Evolutionary conservation across 2,329 filamentous ascomycete species (phyloP).

Genomic region (Cordyceps cicadae): DNA sequence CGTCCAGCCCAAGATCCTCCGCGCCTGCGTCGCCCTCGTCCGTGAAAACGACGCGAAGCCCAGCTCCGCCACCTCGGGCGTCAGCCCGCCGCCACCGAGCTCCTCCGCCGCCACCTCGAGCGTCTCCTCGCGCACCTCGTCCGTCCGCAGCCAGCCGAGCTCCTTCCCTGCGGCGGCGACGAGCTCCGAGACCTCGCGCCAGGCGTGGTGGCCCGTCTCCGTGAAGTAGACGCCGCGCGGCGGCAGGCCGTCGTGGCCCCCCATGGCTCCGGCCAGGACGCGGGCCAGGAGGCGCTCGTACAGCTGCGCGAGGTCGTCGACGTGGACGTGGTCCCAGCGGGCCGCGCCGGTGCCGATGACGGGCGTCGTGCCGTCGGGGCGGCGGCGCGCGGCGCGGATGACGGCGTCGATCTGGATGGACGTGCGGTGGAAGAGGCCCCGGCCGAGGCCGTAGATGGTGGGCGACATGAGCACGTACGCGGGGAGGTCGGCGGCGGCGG

Average conservation of each 20-base stretch:
- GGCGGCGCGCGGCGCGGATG: conserved; percentile 22
- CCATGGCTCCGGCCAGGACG: conserved; percentile 19
- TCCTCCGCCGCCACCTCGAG: conserved; percentile 22
- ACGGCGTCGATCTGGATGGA: conserved; percentile 32
- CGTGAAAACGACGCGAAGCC: conserved; percentile 22
- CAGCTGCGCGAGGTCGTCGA: conserved; percentile 33
- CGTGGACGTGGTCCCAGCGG: conserved; percentile 36
- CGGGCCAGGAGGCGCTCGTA: conserved; percentile 30
- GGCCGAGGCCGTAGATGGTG: conserved; percentile 38
- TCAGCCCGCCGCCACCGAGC: conserved; percentile 3
- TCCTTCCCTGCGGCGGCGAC: conserved; percentile 26
- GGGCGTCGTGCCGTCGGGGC: conserved; percentile 11
- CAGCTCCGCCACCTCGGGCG: conserved; percentile 23
- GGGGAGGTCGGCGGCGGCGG: conserved; percentile 25
- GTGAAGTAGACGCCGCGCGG: conserved; percentile 33
- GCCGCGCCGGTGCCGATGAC: conserved; percentile 29
- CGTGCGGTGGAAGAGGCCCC: conserved; percentile 31
- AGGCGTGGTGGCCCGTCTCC: conserved; percentile 30
- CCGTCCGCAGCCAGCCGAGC: conserved; percentile 23
- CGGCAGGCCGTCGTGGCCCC: conserved; percentile 20
- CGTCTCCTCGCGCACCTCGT: conserved; percentile 18
- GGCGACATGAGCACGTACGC: conserved; percentile 39
- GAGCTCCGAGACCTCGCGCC: conserved; percentile 28
- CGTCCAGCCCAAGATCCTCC: conserved; percentile 23
- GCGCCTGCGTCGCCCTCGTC: conserved; percentile 19